Percentiles rank a stretch among this genome's conserved stretches.
Conservation (phyloP, 2,329 filamentous ascomycete species). For the Metarhizium album region DNA sequence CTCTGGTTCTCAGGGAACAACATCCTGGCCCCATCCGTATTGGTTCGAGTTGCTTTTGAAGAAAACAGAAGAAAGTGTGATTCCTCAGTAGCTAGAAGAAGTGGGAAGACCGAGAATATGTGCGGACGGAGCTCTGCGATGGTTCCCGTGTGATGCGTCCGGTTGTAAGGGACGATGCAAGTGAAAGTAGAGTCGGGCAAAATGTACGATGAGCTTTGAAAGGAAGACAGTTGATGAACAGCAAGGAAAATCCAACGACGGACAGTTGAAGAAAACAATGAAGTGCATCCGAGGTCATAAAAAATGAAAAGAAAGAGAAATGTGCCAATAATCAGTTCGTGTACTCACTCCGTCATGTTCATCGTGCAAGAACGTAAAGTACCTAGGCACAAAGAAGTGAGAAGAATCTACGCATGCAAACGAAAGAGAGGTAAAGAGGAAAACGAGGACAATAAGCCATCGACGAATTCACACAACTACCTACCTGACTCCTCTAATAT, state of each 20-base stretch:
- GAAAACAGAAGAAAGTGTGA: background rate
- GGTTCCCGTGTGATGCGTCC: background rate
- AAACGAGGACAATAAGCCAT: background rate
- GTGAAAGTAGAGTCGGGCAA: background rate
- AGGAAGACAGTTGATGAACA: background rate
- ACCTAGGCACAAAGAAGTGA: background rate
- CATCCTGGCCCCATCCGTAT: constrained; percentile 23
- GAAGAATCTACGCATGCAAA: background rate
- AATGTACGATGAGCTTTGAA: background rate
- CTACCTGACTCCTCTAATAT: too few species aligned
- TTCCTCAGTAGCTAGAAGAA: background rate
- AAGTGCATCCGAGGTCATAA: background rate
- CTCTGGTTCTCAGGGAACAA: constrained; percentile 23
- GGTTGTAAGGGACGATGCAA: background rate
- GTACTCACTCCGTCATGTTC: background rate
- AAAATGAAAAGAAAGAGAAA: too few species aligned
- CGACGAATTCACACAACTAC: too few species aligned
- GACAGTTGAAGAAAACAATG: background rate
- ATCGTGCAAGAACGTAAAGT: background rate
- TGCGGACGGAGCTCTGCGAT: background rate
- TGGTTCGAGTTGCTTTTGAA: background rate
- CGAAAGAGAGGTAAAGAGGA: background rate
- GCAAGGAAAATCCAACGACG: background rate
- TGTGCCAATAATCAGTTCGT: background rate
- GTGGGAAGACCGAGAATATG: background rate